Conservation (phyloP, 495 filamentous ascomycete genomes). For the Xylaria grammica region DNA sequence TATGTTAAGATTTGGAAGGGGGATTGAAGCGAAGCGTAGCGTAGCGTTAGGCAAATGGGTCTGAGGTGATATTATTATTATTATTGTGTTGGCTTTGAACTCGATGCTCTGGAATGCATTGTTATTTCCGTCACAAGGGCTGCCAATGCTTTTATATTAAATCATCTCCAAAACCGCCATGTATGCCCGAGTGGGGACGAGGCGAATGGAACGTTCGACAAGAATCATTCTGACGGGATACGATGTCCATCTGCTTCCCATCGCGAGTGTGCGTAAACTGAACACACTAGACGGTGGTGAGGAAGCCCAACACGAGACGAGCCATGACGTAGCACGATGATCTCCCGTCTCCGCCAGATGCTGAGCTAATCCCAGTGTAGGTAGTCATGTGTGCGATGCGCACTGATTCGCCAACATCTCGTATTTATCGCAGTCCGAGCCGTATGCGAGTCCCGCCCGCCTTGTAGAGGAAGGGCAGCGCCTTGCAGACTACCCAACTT, state of each 20-base stretch:
- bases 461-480: no score
- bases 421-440: neutral
- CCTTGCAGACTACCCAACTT: no score
- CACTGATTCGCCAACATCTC: slow-evolving; percentile 14
- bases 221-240: neutral
- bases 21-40: neutral
- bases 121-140: neutral
- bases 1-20: neutral
- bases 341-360: neutral
- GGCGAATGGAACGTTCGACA: neutral
- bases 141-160: neutral
- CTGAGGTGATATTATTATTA: neutral
- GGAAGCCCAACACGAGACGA: neutral
- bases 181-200: neutral
- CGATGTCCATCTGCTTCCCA: neutral
- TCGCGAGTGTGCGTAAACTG: neutral
- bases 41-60: neutral
- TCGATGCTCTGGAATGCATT: neutral
- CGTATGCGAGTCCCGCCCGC: no score
- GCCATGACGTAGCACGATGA: neutral
- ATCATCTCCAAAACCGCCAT: neutral
- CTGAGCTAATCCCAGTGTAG: neutral
- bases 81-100: neutral
- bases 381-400: neutral
- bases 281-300: neutral